Percentiles rank a stretch among this genome's conserved stretches.
Evolutionary conservation across 139 green algal genomes (phyloP).

Genomic region (Gonium pectorale): DNA sequence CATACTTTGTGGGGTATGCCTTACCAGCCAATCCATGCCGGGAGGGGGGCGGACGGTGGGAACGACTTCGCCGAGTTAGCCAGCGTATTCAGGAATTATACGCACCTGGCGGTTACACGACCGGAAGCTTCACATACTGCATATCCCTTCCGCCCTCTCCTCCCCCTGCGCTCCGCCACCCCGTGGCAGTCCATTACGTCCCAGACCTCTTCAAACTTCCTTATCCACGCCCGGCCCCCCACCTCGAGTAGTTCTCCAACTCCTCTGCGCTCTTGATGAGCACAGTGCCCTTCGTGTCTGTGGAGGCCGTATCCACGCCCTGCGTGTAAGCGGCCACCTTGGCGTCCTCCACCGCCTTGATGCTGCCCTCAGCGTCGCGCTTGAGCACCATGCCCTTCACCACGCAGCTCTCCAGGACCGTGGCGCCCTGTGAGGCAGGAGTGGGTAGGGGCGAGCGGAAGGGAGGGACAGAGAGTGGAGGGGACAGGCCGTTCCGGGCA

Average conservation of each 20-base stretch:
- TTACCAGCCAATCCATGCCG: too few species aligned
- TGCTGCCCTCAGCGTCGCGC: constrained; percentile 86
- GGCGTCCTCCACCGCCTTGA: constrained; percentile 84
- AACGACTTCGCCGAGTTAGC: too few species aligned
- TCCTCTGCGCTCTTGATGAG: constrained; percentile 95
- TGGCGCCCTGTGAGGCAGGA: constrained; percentile 25
- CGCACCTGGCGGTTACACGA: too few species aligned
- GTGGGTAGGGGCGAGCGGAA: neutral
- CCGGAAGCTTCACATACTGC: neutral
- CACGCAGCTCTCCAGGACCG: constrained; percentile 51
- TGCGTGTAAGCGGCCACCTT: constrained; percentile 88
- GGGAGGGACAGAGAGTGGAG: neutral
- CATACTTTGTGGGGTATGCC: too few species aligned
- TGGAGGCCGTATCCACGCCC: constrained; percentile 86
- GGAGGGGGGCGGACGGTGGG: too few species aligned
- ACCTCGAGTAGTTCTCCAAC: constrained; percentile 91
- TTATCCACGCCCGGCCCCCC: neutral
- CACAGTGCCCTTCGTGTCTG: constrained; percentile 97
- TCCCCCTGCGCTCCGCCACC: neutral
- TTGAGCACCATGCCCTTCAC: constrained; percentile 94
- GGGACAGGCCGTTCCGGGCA: too few species aligned
- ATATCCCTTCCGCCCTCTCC: neutral
- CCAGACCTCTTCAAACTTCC: too few species aligned
- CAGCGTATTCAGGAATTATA: too few species aligned
- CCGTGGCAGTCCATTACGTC: too few species aligned